Base-by-base conservation (phyloP, 2,329 filamentous ascomycete species). In the Mycosphaerella sp. region DNA sequence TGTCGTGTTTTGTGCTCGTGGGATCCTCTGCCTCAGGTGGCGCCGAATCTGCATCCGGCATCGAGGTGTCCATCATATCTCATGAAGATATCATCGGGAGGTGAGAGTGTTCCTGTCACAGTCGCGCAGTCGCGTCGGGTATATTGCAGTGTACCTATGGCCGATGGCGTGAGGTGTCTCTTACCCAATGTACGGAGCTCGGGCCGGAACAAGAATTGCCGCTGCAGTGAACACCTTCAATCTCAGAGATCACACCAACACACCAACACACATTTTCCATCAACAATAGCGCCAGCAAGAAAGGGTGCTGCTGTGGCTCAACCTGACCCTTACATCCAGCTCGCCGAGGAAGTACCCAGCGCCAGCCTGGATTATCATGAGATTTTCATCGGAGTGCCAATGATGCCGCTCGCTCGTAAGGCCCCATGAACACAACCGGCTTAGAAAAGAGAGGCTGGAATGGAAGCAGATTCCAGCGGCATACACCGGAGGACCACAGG, bases 31-130 rank as follows among this genome's bases (percentile, higher is more conserved):
- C 41, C 34, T 23, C 23, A 21, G 48, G 21, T 11, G 23, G 48
- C 21, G 48, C 21, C 26, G 48, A 32, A 23, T 45, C 42, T 39
- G 48, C 48, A n/a, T 51, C 48, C 14, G 48, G 42, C 48, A 51
- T 51, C 17, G 34, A 23, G 41, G 42, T 42, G 31, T 51, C 48
- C 48, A 51, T 51, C 32, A 26, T 36, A n/a, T 44, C 38, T 51
- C 23, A 51, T 34, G 23, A 45, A 8, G 11, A 6, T 39, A 21
- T 23, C 42, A 45, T 45, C 26, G 21, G 23, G 5, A 44, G 17
- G 12, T n/a, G 23, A 21, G 42, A 44, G 42, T 10, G 9, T 11
- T 38, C 10, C 10, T 38, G 34, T 38, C 34, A 38, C 40, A 42
- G 40, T 42, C 26, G 26, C 26, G 26, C 6, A 29, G 26, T 29